Evolutionary conservation across 1,284 basidiomycete genomes (phyloP), one percentile per base, ranked within the genome.

Genomic region (Pisolithus thermaeus): DNA sequence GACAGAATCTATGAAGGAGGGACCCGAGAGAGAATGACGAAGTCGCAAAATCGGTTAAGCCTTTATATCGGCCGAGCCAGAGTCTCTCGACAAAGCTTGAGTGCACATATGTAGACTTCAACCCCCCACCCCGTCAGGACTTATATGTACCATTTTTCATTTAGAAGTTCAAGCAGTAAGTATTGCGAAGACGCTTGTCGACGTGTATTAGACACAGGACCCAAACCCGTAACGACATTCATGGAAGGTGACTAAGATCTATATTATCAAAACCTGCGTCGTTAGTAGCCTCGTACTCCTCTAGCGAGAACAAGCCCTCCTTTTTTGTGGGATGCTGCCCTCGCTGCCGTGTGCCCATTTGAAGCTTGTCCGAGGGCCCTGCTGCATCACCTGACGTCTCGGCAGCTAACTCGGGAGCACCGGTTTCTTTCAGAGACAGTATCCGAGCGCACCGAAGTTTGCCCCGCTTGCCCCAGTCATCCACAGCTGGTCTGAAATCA

Each of bases 391-490:
- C 11, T 37, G 50, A 42, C 22, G 11, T 5, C 12, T 41, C 36
- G 47, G n/a, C 40, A 44, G 39, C 47, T 37, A 32, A 50, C 53
- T 52, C 58, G 54, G 43, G n/a, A 9, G 20, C 32, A 7, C 42
- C 53, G 37, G 54, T 57, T 61, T 75, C 79, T 53, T 80, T 70
- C 54, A 90, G 66, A 22, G 60, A 72, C 22, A 92, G 69, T 47
- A 92, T 83, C 28, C 58, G 75, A 40, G 73, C 72, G 59, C 86
- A 90, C 39, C 72, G 73, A 38, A 91, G 72, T 61, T 88, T 79
- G 9, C 82, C 84, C 49, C 79, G 74, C 61, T 82, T 76, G 2
- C 90, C 90, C 90, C 90, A 92, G 11, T 78, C 82, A 39, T 81
- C 78, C 1, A 80, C 81, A 16, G 72, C 70, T 14, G 90, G 90